phyloP scores from a whole-genome alignment of 768 basidiomycete species.

The Roridomyces roridus region DNA sequence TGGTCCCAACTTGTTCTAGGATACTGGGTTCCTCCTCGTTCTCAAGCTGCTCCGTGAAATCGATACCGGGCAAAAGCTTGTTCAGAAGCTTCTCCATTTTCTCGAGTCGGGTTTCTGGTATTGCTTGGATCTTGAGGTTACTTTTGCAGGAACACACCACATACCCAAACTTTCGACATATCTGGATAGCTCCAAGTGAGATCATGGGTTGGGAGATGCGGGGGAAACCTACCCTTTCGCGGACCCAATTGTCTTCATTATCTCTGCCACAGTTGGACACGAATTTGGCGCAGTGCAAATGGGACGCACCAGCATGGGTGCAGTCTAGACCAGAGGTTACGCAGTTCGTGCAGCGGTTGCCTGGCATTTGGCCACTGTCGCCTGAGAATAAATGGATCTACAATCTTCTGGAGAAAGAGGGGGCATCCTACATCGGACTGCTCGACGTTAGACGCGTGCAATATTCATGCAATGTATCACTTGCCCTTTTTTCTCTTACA shows the following conservation, averaged over 20 bases:
- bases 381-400: slow-evolving; percentile 41
- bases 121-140: background rate
- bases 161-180: slow-evolving; percentile 64
- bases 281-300: no score
- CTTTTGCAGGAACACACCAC: background rate
- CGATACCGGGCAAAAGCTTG: slow-evolving; percentile 64
- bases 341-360: slow-evolving; percentile 71
- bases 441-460: background rate
- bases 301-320: slow-evolving; percentile 48
- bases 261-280: slow-evolving; percentile 51
- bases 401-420: background rate
- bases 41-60: slow-evolving; percentile 66
- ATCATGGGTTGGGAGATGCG: background rate
- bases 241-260: slow-evolving; percentile 69
- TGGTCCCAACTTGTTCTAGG: slow-evolving; percentile 38
- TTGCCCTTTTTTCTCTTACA: slow-evolving; percentile 78
- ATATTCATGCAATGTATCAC: slow-evolving; percentile 21
- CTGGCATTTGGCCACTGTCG: slow-evolving; percentile 74
- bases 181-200: slow-evolving; percentile 34
- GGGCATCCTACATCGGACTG: slow-evolving; percentile 49
- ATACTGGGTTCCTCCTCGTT: slow-evolving; percentile 28
- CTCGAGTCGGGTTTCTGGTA: slow-evolving; percentile 14
- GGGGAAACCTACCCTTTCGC: slow-evolving; percentile 59
- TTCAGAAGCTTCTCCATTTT: slow-evolving; percentile 67
- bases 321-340: slow-evolving; percentile 63